phyloP scores from a whole-genome alignment of 2,329 filamentous ascomycete species.

The Clarireedia hainanense region DNA sequence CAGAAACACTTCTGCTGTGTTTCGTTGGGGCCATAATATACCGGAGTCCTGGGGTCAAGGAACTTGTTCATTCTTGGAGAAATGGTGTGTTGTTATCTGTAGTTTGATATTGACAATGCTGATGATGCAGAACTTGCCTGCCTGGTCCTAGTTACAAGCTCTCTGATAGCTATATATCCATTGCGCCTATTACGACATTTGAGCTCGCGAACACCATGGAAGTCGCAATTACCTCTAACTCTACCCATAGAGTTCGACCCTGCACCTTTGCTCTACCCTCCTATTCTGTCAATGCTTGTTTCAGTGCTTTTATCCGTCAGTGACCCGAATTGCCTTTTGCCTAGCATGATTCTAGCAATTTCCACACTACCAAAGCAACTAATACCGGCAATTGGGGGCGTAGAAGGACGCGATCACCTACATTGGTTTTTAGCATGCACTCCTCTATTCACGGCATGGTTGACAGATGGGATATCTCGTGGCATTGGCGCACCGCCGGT shows the following conservation, averaged over 20 bases:
- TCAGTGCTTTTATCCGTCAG: conserved; percentile 63
- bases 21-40: conserved; percentile 41
- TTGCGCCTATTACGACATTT: conserved; percentile 46
- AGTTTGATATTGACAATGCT: conserved; percentile 11
- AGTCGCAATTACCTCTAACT: conserved; percentile 29
- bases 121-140: conserved; percentile 25
- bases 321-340: conserved; percentile 55
- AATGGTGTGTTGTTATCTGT: conserved; percentile 35
- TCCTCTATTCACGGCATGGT: conserved; percentile 42
- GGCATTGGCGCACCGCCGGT: not conserved
- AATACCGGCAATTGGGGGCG: conserved; percentile 52
- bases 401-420: conserved; percentile 52
- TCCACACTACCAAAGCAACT: conserved; percentile 66
- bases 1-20: conserved; percentile 45
- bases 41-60: conserved; percentile 36
- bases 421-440: conserved; percentile 74
- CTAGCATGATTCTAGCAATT: conserved; percentile 76
- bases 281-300: conserved; percentile 66
- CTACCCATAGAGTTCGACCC: conserved; percentile 81
- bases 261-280: conserved; percentile 82
- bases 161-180: conserved; percentile 48
- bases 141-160: conserved; percentile 27
- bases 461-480: not conserved
- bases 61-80: conserved; percentile 39
- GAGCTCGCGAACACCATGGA: conserved; percentile 18